A percentile compares a stretch with the other conserved stretches of the same genome.
Conservation (phyloP, 2,329 filamentous ascomycete genomes). For the Grosmannia huntii region DNA sequence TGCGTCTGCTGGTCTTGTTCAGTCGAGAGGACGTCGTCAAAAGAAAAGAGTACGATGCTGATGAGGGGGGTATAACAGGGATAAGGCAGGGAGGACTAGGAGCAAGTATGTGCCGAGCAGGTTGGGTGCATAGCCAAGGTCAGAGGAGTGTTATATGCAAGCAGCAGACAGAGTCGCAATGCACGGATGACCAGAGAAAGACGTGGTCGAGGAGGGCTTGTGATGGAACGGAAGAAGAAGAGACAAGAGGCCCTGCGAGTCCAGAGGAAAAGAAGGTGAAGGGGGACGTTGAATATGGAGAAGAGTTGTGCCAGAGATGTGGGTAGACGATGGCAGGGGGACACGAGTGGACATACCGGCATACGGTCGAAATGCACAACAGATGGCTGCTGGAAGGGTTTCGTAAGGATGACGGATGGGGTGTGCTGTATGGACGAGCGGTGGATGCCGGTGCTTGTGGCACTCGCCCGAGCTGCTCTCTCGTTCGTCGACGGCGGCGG, state of each 20-base stretch:
- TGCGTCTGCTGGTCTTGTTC: neutral
- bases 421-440: neutral
- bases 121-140: neutral
- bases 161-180: neutral
- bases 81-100: neutral
- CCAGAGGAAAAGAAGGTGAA: neutral
- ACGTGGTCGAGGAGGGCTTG: neutral
- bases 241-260: neutral
- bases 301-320: neutral
- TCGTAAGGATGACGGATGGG: neutral
- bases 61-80: neutral
- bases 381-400: neutral
- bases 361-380: neutral
- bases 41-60: neutral
- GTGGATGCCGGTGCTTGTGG: neutral
- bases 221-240: neutral
- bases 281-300: neutral
- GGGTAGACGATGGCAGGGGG: neutral
- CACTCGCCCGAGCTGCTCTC: neutral
- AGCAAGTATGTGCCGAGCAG: neutral
- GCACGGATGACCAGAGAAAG: neutral
- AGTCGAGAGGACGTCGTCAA: neutral
- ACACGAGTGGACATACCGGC: neutral
- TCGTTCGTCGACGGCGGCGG: slow-evolving; percentile 7
- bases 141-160: neutral